Evolutionary conservation across 148 eudicot species (phyloP).

Genomic region (Rhododendron ferrugineum): DNA sequence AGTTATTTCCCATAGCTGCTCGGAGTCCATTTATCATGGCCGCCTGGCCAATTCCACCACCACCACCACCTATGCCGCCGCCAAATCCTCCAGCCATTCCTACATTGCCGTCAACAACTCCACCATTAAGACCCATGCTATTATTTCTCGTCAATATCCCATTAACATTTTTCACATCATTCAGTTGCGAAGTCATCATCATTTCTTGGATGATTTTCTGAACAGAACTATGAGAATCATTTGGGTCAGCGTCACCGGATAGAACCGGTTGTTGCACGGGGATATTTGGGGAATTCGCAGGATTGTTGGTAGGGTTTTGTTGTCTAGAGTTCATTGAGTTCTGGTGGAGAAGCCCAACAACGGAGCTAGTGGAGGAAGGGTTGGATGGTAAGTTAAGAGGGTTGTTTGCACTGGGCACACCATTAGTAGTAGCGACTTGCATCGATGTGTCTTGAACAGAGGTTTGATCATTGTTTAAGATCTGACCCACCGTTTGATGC

Average conservation of each 20-base stretch:
- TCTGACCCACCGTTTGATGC: conserved; percentile 43
- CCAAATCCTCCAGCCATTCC: conserved; percentile 47
- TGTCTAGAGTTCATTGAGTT: conserved; percentile 69
- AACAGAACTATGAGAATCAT: conserved; percentile 73
- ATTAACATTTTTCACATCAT: conserved; percentile 58
- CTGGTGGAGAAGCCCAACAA: conserved; percentile 68
- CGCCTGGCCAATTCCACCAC: conserved; percentile 55
- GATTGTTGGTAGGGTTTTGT: conserved; percentile 52
- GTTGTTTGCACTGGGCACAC: conserved; percentile 53
- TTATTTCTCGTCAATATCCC: conserved; percentile 37
- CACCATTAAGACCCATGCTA: conserved; percentile 34
- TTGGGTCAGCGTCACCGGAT: conserved; percentile 51
- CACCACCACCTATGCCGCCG: conserved; percentile 47
- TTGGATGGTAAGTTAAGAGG: conserved; percentile 41
- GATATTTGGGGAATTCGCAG: conserved; percentile 52
- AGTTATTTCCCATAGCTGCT: conserved; percentile 55
- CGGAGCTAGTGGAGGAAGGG: conserved; percentile 47
- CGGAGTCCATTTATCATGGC: conserved; percentile 65
- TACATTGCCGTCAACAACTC: conserved; percentile 31
- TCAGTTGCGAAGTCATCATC: conserved; percentile 66
- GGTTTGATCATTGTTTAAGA: conserved; percentile 40
- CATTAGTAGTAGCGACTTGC: conserved; percentile 55
- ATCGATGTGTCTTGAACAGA: conserved; percentile 43
- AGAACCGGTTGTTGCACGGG: conserved; percentile 46
- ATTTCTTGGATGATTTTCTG: conserved; percentile 83